Conservation (phyloP, 352 stramenopile genomes). For the Blastocystis sp. region DNA sequence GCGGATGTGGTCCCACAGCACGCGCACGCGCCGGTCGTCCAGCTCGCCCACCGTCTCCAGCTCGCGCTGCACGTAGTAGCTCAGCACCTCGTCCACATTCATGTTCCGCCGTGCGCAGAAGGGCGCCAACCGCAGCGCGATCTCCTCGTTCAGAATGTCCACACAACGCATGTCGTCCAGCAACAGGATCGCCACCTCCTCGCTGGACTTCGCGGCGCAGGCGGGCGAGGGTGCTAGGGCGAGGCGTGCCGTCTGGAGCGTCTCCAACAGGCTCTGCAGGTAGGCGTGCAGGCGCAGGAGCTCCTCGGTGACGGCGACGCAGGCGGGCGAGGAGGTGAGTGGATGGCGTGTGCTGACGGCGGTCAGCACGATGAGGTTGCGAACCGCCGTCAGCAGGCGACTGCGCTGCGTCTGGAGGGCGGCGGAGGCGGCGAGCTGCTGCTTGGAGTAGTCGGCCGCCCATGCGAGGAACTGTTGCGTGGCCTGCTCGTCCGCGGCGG, state of each 20-base stretch:
- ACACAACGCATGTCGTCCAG: slow-evolving; percentile 1
- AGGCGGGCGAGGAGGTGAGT: too few species aligned
- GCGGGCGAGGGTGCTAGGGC: slow-evolving; percentile 1
- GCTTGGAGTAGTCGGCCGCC: neutral
- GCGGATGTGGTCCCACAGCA: neutral
- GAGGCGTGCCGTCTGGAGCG: neutral
- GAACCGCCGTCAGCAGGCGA: too few species aligned
- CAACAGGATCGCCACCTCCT: slow-evolving; percentile 32
- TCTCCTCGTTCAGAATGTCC: neutral
- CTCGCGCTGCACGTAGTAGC: slow-evolving; percentile 26
- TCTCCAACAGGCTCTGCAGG: neutral
- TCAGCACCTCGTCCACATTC: slow-evolving; percentile 43
- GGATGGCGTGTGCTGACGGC: too few species aligned
- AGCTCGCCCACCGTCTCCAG: slow-evolving; percentile 1
- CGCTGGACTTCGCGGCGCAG: slow-evolving; percentile 1
- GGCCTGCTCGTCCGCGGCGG: neutral
- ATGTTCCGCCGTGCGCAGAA: slow-evolving; percentile 30
- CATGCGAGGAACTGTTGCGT: slow-evolving; percentile 1
- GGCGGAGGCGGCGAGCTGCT: neutral
- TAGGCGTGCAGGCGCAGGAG: slow-evolving; percentile 2
- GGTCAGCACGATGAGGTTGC: too few species aligned
- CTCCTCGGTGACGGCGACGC: neutral
- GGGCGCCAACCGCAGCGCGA: neutral
- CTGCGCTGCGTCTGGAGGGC: too few species aligned
- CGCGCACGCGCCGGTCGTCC: neutral